phyloP scores from a whole-genome alignment of 2,329 filamentous ascomycete species.

The Pseudogymnoascus sp. region DNA sequence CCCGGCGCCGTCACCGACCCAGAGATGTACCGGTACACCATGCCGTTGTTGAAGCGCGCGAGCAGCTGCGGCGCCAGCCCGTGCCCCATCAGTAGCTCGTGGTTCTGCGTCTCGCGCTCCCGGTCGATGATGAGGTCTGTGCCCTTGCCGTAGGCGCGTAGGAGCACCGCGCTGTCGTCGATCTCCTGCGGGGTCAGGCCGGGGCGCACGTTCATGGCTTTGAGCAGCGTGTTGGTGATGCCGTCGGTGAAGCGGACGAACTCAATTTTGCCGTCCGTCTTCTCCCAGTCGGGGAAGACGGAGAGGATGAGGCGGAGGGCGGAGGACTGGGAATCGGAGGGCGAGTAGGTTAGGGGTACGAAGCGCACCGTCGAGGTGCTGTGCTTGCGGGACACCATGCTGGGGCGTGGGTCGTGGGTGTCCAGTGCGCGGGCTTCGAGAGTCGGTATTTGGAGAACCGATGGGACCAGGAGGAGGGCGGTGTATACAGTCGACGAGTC shows the following conservation, averaged over 20 bases:
- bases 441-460: not conserved
- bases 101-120: constrained; percentile 69
- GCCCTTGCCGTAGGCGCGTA: constrained; percentile 89
- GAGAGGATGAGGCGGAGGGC: constrained; percentile 71
- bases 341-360: constrained; percentile 73
- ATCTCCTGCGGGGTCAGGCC: constrained; percentile 68
- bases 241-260: constrained; percentile 93
- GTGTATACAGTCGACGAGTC: not conserved
- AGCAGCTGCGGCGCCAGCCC: constrained; percentile 79
- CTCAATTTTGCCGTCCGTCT: constrained; percentile 63
- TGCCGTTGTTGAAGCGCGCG: constrained; percentile 89
- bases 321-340: constrained; percentile 66
- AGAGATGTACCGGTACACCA: constrained; percentile 85
- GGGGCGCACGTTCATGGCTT: constrained; percentile 61
- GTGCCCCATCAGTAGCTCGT: constrained; percentile 77
- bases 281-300: constrained; percentile 75
- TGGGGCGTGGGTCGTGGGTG: not conserved
- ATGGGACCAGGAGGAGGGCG: not conserved
- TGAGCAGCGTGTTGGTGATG: constrained; percentile 90
- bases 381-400: constrained; percentile 9
- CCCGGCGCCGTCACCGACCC: constrained; percentile 72
- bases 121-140: constrained; percentile 95
- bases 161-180: constrained; percentile 76
- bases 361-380: constrained; percentile 38
- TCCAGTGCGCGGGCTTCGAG: not conserved